Evolutionary conservation across 176 grass and related monocot species (phyloP).

Genomic region (Aegilops sharonensis): DNA sequence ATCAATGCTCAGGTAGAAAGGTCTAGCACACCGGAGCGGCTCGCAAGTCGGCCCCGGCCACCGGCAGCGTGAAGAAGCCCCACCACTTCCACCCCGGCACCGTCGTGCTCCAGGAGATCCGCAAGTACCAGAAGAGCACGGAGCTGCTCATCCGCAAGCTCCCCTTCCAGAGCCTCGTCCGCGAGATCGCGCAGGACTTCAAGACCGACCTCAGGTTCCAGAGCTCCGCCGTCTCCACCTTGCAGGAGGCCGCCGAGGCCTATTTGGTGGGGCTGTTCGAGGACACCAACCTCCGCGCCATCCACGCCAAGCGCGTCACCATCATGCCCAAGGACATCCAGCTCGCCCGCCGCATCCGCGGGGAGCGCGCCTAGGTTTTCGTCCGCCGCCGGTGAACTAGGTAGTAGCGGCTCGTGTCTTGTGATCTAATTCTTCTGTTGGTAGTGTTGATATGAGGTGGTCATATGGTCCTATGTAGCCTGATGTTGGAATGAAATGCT

Average conservation of each 20-base stretch:
- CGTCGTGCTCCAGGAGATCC: slow-evolving; percentile 59
- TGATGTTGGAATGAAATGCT: too few species aligned
- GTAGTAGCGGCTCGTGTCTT: background rate
- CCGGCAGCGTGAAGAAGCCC: slow-evolving; percentile 66
- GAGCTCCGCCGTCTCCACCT: slow-evolving; percentile 49
- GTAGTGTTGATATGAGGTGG: background rate
- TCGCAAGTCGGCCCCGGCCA: slow-evolving; percentile 57
- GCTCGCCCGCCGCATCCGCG: slow-evolving; percentile 56
- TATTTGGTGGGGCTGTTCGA: slow-evolving; percentile 67
- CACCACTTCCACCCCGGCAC: slow-evolving; percentile 63
- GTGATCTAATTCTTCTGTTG: background rate
- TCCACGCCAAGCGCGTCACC: slow-evolving; percentile 77
- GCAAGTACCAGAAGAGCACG: slow-evolving; percentile 81
- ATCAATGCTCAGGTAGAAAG: too few species aligned
- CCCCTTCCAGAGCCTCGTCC: slow-evolving; percentile 56
- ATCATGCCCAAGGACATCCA: slow-evolving; percentile 86
- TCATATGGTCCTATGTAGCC: background rate
- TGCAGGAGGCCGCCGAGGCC: slow-evolving; percentile 69
- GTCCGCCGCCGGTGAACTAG: too few species aligned
- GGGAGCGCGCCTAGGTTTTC: background rate
- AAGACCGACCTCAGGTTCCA: slow-evolving; percentile 74
- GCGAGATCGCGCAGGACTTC: slow-evolving; percentile 74
- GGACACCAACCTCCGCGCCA: slow-evolving; percentile 78
- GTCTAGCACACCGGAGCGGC: background rate
- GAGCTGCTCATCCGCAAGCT: slow-evolving; percentile 70